Percentiles rank a stretch among this genome's conserved stretches.
Evolutionary conservation across 495 filamentous ascomycete genomes (phyloP).

Genomic region (Chaetomium fimeti): DNA sequence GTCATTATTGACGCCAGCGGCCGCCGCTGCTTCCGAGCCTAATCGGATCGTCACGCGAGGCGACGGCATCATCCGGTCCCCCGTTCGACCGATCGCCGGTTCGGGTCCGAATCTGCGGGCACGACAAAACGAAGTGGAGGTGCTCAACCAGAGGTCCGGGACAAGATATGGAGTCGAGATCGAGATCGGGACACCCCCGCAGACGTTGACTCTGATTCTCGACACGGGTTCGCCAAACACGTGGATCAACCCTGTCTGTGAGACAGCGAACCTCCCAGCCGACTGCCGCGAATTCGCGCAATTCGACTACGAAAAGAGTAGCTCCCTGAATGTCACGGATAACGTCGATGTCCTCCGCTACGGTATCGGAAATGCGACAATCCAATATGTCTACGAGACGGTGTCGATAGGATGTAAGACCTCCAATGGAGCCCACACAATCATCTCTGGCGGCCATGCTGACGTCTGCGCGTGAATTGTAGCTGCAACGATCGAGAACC

Average conservation of each 20-base stretch:
- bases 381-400: conserved; percentile 45
- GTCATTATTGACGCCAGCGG: conserved; percentile 8
- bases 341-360: conserved; percentile 36
- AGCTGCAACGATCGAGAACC: conserved; percentile 39
- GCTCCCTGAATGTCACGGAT: conserved; percentile 31
- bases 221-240: conserved; percentile 47
- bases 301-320: conserved; percentile 38
- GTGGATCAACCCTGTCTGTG: conserved; percentile 47
- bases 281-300: conserved; percentile 34
- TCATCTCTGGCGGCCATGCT: background rate
- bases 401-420: conserved; percentile 41
- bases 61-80: conserved; percentile 26
- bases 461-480: background rate
- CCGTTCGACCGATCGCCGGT: conserved; percentile 14
- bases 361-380: conserved; percentile 41
- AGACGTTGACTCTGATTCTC: conserved; percentile 39
- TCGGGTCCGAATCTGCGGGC: background rate
- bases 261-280: conserved; percentile 25
- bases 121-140: conserved; percentile 22
- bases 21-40: conserved; percentile 1
- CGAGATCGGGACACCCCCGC: conserved; percentile 26
- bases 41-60: conserved; percentile 9
- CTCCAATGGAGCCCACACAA: background rate
- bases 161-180: conserved; percentile 26
- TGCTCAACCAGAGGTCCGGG: conserved; percentile 18